Conservation (phyloP, 1,284 basidiomycete species). For the Neolentinus lepideus region DNA sequence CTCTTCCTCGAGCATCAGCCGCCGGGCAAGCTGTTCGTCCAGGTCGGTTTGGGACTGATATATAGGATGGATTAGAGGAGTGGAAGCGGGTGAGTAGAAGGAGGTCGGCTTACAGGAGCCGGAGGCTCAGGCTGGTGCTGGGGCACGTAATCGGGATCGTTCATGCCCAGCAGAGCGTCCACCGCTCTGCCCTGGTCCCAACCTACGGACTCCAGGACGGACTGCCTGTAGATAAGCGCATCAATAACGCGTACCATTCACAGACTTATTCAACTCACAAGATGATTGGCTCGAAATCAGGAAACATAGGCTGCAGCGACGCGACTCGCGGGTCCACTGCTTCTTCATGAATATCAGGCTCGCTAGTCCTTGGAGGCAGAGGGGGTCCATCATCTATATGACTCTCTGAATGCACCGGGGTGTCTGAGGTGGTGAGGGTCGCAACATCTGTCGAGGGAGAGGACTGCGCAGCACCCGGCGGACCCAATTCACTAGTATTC, state of each 20-base stretch:
- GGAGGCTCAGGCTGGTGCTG: constrained; percentile 14
- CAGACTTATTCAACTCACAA: constrained; percentile 38
- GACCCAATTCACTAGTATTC: background rate
- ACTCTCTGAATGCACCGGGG: background rate
- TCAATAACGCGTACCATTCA: constrained; percentile 1
- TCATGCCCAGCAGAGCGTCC: constrained; percentile 72
- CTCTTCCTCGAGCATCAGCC: constrained; percentile 62
- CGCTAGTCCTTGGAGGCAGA: background rate
- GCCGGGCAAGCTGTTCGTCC: constrained; percentile 69
- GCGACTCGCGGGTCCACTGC: constrained; percentile 41
- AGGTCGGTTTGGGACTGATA: constrained; percentile 55
- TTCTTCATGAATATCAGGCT: constrained; percentile 13
- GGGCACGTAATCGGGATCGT: constrained; percentile 62
- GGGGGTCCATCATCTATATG: background rate
- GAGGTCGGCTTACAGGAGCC: constrained; percentile 17
- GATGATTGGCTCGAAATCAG: constrained; percentile 65
- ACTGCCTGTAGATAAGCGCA: constrained; percentile 34
- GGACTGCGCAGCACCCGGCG: background rate
- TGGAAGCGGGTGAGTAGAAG: background rate
- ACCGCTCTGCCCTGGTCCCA: constrained; percentile 65
- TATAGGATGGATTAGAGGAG: constrained; percentile 1
- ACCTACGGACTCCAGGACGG: constrained; percentile 59
- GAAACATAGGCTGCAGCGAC: constrained; percentile 64
- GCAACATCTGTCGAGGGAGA: background rate
- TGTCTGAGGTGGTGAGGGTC: too few species aligned